Percentiles rank a stretch among this genome's conserved stretches.
Conservation (phyloP, 2,329 filamentous ascomycete species). For the Malbranchea zuffiana region DNA sequence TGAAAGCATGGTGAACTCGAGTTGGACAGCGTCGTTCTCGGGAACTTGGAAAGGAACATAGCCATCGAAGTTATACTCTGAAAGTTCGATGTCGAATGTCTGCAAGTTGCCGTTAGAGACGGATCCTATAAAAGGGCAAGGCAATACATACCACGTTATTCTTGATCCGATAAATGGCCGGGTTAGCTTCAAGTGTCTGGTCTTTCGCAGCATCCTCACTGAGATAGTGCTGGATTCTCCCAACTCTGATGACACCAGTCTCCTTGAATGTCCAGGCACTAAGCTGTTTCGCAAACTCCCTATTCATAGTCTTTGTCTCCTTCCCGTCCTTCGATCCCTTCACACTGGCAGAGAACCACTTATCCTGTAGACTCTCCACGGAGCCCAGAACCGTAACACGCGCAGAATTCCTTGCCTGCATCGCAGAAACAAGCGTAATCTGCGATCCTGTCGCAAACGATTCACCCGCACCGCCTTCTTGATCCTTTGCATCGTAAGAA, state of each 20-base stretch:
- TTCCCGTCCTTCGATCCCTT: slow-evolving; percentile 44
- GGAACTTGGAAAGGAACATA: slow-evolving; percentile 65
- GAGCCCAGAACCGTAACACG: slow-evolving; percentile 78
- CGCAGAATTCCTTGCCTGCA: slow-evolving; percentile 90
- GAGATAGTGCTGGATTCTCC: slow-evolving; percentile 66
- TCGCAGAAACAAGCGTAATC: slow-evolving; percentile 67
- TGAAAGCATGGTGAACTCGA: slow-evolving; percentile 98
- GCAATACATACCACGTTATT: slow-evolving; percentile 72
- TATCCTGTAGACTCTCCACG: slow-evolving; percentile 74
- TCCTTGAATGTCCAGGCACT: slow-evolving; percentile 97
- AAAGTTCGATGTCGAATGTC: slow-evolving; percentile 80
- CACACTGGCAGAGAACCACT: slow-evolving; percentile 77
- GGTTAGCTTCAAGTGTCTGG: slow-evolving; percentile 53
- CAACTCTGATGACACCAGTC: slow-evolving; percentile 75
- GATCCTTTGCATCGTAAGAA: slow-evolving; percentile 87
- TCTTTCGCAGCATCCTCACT: slow-evolving; percentile 42
- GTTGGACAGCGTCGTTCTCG: slow-evolving; percentile 63
- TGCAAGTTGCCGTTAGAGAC: no score
- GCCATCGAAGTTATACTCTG: slow-evolving; percentile 66
- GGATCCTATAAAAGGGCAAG: slow-evolving; percentile 17
- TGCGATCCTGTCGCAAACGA: slow-evolving; percentile 76
- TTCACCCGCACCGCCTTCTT: slow-evolving; percentile 61
- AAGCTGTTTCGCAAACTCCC: slow-evolving; percentile 71
- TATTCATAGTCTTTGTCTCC: slow-evolving; percentile 59
- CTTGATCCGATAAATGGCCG: slow-evolving; percentile 87